Evolutionary conservation across 768 basidiomycete species (phyloP).

Genomic region (Leccinellum luteum): DNA sequence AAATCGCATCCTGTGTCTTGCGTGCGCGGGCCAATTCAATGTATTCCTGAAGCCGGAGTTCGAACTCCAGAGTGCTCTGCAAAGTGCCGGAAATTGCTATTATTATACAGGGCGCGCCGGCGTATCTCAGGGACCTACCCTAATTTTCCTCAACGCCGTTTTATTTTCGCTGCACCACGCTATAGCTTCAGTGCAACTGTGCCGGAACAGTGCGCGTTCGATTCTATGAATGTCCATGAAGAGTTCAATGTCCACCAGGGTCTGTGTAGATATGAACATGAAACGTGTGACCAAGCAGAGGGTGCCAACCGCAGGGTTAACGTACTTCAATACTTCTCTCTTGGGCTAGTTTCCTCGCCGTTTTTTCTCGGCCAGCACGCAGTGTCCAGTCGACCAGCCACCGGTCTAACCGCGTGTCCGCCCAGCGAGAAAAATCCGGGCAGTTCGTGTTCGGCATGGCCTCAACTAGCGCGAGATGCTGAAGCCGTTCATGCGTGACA

Average conservation of each 20-base stretch:
- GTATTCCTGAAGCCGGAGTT: conserved; percentile 92
- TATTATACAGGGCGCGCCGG: conserved; percentile 3
- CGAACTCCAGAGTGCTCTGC: conserved; percentile 94
- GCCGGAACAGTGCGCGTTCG: conserved; percentile 69
- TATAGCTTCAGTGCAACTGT: conserved; percentile 86
- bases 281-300: conserved; percentile 16
- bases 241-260: conserved; percentile 85
- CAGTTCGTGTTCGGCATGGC: conserved; percentile 47
- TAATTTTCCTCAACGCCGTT: conserved; percentile 85
- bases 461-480: conserved; percentile 68
- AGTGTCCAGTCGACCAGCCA: conserved; percentile 95
- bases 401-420: conserved; percentile 74
- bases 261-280: conserved; percentile 41
- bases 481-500: conserved; percentile 70
- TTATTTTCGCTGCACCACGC: conserved; percentile 98
- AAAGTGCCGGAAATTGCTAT: conserved; percentile 16
- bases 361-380: conserved; percentile 70
- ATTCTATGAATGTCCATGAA: conserved; percentile 89
- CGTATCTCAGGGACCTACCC: conserved; percentile 44
- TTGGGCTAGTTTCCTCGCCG: conserved; percentile 73
- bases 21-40: conserved; percentile 81
- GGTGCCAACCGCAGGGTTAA: conserved; percentile 18
- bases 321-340: conserved; percentile 79
- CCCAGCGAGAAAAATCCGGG: conserved; percentile 71
- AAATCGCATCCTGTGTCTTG: conserved; percentile 72